Evolutionary conservation across 2,329 filamentous ascomycete species (phyloP), one percentile per base, ranked within the genome.

Genomic region (Chaetomium globosum): DNA sequence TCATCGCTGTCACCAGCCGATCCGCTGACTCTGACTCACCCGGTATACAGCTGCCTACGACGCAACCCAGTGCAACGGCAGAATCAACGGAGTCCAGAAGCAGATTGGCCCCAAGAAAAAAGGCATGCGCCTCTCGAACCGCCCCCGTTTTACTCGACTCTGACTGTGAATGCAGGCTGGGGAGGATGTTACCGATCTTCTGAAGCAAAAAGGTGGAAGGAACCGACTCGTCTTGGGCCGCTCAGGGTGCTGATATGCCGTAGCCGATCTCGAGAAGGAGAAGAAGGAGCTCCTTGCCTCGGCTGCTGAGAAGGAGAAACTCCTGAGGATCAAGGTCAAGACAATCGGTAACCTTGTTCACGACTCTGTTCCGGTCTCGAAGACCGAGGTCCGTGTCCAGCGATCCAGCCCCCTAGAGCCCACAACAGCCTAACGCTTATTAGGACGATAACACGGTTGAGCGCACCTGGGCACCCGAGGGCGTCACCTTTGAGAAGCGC

Each of bases 271-370:
- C 57, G 89, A 93, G 74, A 89, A 91, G 78, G 84, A 93, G 78
- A 94, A 96, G 83, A 93, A 93, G 80, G 84, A 84, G 53, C 83
- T 93, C 65, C 87, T 93, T 71, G 89, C 92, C 39, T 80, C 85
- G 64, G 93, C 93, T 2, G 81, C 83, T 19, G 85, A 90, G 76
- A 97, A 96, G 80, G 89, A 95, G 68, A 80, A 82, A 59, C 80
- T 85, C 52, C 83, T 97, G 68, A 88, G 90, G 75, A 83, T 83
- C 73, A 96, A 96, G 81, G 86, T 93, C 73, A 91, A 89, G 78
- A 89, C 86, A 1, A 90, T 99, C 71, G 95, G 92, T 70, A 96
- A 96, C 79, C 87, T 93, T 77, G 95, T 99, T 61, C 93, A 98
- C 80, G 88, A 92, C 30, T 91, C 90, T 19, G 93, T 97, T 9